phyloP scores from a whole-genome alignment of 768 basidiomycete species.

The Auricularia heimuer region DNA sequence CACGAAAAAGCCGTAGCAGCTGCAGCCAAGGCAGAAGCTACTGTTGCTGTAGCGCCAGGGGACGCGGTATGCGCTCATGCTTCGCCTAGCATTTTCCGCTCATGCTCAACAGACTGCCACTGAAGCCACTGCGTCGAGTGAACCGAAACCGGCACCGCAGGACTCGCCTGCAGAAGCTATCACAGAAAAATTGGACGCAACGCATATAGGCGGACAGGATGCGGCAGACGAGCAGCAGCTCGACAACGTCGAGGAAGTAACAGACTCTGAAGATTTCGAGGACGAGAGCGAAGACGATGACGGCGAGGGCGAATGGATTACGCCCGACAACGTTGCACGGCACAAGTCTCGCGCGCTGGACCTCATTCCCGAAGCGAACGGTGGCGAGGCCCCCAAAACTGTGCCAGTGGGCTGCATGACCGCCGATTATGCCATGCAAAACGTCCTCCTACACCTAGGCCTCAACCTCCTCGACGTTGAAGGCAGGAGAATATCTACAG shows the following conservation, averaged over 20 bases:
- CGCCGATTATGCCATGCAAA: conserved; percentile 98
- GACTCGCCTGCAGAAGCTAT: neutral
- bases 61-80: too few relatives aligned
- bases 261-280: conserved; percentile 13
- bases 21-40: neutral
- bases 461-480: conserved; percentile 81
- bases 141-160: neutral
- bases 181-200: neutral
- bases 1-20: conserved; percentile 40
- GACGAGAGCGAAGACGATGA: conserved; percentile 46
- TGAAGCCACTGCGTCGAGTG: neutral
- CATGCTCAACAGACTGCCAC: too few relatives aligned
- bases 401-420: conserved; percentile 89
- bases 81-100: too few relatives aligned
- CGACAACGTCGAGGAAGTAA: conserved; percentile 5
- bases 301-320: conserved; percentile 95
- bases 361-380: conserved; percentile 44
- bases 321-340: conserved; percentile 70
- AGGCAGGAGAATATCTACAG: conserved; percentile 80
- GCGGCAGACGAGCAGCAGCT: neutral
- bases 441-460: conserved; percentile 90
- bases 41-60: neutral
- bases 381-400: conserved; percentile 24
- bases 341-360: conserved; percentile 86
- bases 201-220: neutral